phyloP scores from a whole-genome alignment of 2,329 filamentous ascomycete genomes.

The Paecilomyces formosus region DNA sequence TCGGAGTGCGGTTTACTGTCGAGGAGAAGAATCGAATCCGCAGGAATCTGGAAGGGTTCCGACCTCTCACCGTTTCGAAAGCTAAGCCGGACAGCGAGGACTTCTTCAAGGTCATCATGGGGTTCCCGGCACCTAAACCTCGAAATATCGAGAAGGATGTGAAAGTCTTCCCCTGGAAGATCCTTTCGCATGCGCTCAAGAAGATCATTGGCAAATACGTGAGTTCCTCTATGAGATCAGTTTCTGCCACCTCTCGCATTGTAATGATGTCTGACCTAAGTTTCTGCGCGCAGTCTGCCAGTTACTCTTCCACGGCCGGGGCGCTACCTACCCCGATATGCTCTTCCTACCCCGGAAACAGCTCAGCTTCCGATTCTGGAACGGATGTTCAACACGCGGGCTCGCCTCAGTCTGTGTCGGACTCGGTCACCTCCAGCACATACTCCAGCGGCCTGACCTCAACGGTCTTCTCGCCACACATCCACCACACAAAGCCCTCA shows the following conservation, averaged over 20 bases:
- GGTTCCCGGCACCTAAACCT: conserved; percentile 87
- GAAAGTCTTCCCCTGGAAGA: conserved; percentile 97
- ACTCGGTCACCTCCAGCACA: conserved; percentile 35
- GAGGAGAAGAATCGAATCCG: conserved; percentile 98
- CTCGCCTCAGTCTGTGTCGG: conserved; percentile 43
- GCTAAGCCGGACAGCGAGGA: conserved; percentile 86
- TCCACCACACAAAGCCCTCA: conserved; percentile 18
- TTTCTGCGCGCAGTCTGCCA: conserved; percentile 48
- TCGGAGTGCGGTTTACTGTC: conserved; percentile 80
- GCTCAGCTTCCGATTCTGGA: conserved; percentile 39
- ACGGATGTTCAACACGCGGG: conserved; percentile 40
- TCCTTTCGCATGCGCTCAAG: conserved; percentile 76
- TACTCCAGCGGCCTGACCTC: conserved; percentile 38
- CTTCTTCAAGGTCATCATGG: conserved; percentile 99
- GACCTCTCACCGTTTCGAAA: conserved; percentile 88
- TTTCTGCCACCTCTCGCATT: conserved; percentile 8
- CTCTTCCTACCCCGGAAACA: conserved; percentile 33
- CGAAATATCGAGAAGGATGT: conserved; percentile 98
- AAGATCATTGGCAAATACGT: conserved; percentile 98
- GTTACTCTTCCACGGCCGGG: conserved; percentile 59
- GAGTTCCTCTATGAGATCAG: conserved; percentile 30
- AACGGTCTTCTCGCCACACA: conserved; percentile 38
- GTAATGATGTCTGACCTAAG: conserved; percentile 23
- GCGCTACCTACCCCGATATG: conserved; percentile 32
- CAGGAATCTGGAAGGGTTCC: conserved; percentile 89